These are phyloP conservation scores for Pholiota conissans DNA, from an alignment of 768 basidiomycete genomes.

Conservation along the genomic window DNA sequence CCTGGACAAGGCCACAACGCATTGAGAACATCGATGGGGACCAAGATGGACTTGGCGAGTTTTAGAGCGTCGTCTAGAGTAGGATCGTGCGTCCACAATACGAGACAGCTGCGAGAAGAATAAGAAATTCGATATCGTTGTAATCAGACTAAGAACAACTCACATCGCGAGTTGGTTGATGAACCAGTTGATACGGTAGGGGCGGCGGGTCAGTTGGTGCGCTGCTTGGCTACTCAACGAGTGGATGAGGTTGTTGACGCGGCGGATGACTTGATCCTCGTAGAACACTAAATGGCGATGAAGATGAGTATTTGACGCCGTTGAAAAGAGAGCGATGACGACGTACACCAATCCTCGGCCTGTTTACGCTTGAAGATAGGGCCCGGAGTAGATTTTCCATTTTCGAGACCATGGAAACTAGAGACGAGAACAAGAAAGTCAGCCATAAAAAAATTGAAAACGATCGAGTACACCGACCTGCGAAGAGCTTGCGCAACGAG, in stretches of 20 bases:
- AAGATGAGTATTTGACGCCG: background rate
- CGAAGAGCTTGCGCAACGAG: constrained; percentile 62
- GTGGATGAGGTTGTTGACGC: constrained; percentile 54
- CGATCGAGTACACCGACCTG: constrained; percentile 44
- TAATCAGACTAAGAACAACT: constrained; percentile 18
- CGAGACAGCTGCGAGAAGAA: constrained; percentile 49
- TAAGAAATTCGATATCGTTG: background rate
- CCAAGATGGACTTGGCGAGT: constrained; percentile 63
- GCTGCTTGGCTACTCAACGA: constrained; percentile 51
- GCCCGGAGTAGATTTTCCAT: constrained; percentile 31
- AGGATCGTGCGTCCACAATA: constrained; percentile 65
- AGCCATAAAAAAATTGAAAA: background rate
- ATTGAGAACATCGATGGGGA: constrained; percentile 66
- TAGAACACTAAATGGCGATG: constrained; percentile 51
- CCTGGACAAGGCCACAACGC: constrained; percentile 63
- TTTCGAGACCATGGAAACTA: constrained; percentile 52
- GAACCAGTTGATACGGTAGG: constrained; percentile 74
- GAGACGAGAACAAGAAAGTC: constrained; percentile 4
- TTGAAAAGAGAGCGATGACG: background rate
- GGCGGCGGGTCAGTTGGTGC: constrained; percentile 62
- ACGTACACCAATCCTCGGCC: constrained; percentile 80
- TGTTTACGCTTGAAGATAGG: constrained; percentile 70
- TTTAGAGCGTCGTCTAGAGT: constrained; percentile 58
- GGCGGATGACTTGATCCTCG: constrained; percentile 64
- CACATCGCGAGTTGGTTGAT: constrained; percentile 65